Conservation (phyloP, 2,329 filamentous ascomycete genomes). For the Dothistroma septosporum region DNA sequence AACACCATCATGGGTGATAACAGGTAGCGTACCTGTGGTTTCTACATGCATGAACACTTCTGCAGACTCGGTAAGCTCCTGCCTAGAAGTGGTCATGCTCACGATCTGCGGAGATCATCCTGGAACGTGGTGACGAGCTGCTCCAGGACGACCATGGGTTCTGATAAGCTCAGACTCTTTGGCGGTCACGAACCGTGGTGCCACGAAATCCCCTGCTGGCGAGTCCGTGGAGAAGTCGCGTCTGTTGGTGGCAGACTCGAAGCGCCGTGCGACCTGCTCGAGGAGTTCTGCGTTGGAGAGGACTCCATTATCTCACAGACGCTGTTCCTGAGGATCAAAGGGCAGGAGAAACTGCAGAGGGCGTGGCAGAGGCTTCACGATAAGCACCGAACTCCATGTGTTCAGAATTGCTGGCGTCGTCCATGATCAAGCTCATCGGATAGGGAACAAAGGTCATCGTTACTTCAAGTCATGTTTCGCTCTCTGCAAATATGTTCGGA, state of each 20-base stretch:
- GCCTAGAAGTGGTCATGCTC: background rate
- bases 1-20: background rate
- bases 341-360: background rate
- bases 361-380: background rate
- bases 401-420: background rate
- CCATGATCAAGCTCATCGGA: background rate
- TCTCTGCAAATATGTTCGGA: background rate
- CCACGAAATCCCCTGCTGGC: constrained; percentile 1
- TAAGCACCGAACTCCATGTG: background rate
- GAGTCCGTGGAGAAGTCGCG: background rate
- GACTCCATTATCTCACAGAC: background rate
- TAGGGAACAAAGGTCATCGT: background rate
- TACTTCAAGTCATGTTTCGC: background rate
- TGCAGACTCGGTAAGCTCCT: background rate
- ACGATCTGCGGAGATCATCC: background rate
- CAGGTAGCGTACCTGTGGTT: background rate
- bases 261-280: background rate
- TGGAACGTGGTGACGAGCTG: background rate
- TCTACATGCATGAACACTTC: constrained; percentile 5
- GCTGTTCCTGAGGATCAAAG: background rate
- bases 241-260: constrained; percentile 1
- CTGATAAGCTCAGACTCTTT: constrained; percentile 1
- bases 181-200: background rate
- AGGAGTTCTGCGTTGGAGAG: background rate
- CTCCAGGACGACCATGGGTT: background rate